Evolutionary conservation across 345 rosid species (phyloP).

Genomic region (Hibiscus trionum): DNA sequence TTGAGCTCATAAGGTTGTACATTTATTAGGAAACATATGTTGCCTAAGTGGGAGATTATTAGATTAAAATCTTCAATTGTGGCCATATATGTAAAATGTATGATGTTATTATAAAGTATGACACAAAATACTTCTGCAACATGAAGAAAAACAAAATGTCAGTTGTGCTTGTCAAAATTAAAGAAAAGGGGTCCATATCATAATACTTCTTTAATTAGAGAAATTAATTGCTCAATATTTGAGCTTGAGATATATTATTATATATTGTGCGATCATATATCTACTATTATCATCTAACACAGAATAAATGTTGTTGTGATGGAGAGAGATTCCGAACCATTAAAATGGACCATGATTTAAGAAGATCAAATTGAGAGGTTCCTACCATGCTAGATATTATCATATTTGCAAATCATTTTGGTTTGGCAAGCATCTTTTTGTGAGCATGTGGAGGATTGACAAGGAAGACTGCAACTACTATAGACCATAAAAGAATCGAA

Average conservation of each 20-base stretch:
- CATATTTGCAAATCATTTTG: not conserved
- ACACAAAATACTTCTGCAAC: not conserved
- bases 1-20: no score
- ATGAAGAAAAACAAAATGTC: not conserved
- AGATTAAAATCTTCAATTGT: no score
- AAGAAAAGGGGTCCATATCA: not conserved
- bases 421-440: not conserved
- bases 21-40: no score
- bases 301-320: not conserved
- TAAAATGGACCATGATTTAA: not conserved
- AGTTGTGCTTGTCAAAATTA: not conserved
- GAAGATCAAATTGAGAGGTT: not conserved
- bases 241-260: not conserved
- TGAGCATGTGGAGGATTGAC: not conserved
- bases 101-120: no score
- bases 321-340: not conserved
- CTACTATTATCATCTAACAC: no score
- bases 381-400: not conserved
- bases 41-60: no score
- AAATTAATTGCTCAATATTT: not conserved
- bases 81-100: no score
- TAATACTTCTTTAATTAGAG: not conserved
- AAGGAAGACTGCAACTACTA: not conserved
- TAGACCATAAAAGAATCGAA: no score
- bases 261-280: not conserved